Base-by-base conservation (phyloP, 129 eudicot genomes). In the Pseudognaphalium luteoalbum region DNA sequence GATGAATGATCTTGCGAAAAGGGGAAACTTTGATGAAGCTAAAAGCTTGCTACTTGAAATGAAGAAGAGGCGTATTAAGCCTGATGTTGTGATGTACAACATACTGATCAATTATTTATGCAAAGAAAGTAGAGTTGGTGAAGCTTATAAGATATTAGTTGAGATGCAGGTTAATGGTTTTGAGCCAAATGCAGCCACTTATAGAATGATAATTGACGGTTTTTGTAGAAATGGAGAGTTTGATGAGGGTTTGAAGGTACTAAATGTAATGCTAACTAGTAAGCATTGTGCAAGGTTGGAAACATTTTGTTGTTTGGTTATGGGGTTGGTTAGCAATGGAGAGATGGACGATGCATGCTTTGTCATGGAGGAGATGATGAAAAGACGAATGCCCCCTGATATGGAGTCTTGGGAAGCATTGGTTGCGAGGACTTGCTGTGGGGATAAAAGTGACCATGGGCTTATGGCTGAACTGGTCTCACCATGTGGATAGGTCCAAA, bases 121-220 rank as follows among this genome's bases (percentile, higher is more conserved):
- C 54, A 91, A 84, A 64, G 87, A 88, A 50, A 85, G 85, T 12
- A 82, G 74, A 61, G 83, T 70, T 50, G 83, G 68, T 1, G 98
- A 94, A 76, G 97, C 90, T 7, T 94, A 94, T 67, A 91, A 84
- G 74, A 70, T 91, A 6, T 81, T 94, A 66, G 96, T 88, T 37
- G 91, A 87, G 51, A 94, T 94, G 98, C 91, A 87, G 72, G 80
- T 88, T 16, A 63, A 67, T 11, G 96, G 97, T 28, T 87, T 87
- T 57, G 85, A 88, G 64, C 96, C 98, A 22, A 94, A 87, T 83
- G 98, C 97, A 34, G 86, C 90, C 32, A 84, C 97, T 0, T 94
- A 87, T 74, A 94, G 98, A 70, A 94, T 70, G 89, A 76, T 89
- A 79, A 91, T 89, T 72, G 97, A 94, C 78, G 93, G 93, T 17